Base-by-base conservation (phyloP, 179 eudicot species). In the Pouteria campechiana region DNA sequence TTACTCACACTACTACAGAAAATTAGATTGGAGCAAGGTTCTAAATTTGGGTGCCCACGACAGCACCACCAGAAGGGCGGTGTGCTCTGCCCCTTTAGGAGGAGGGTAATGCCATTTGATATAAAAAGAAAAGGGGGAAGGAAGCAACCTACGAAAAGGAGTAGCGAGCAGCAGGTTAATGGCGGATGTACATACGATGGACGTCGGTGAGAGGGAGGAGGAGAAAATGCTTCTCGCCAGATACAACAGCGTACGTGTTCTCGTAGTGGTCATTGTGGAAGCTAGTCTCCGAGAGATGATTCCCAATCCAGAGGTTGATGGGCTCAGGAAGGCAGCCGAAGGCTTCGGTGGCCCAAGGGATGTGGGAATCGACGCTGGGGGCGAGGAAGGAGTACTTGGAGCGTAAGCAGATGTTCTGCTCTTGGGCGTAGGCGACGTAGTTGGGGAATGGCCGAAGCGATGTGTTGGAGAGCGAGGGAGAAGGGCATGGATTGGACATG, bases 211-310 rank as follows among this genome's bases (percentile, higher is more conserved):
- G 95, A 1, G 98, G 95, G 58, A 86, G 75, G n/a, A 90, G 81
- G 42, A 79, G 48, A 32, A 90, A 90, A 59, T 73, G 81, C 56
- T 90, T 90, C 69, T 90, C 98, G 12, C 95, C 98, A 17, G 75
- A 43, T 34, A 90, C 64, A 29, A 90, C 95, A 15, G 79, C 90
- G 52, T 81, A 90, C 21, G 81, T 65, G 67, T 90, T 90, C 69
- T 90, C 98, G 41, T 90, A 90, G 37, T 90, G 98, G 37, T 90
- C 98, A 61, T 90, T 86, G 46, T 90, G 95, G 61, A 90, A 90
- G 3, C 79, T 78, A 12, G 95, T 81, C 62, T 81, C 78, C 0
- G 94, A 81, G 1, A 27, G 63, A 9, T 68, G 23, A 18, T 71
- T 73, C 41, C 98, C 98, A 28, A 86, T 68, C 98, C 98, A 90